Base-by-base conservation (phyloP, 768 basidiomycete species). In the Cubamyces sp. region DNA sequence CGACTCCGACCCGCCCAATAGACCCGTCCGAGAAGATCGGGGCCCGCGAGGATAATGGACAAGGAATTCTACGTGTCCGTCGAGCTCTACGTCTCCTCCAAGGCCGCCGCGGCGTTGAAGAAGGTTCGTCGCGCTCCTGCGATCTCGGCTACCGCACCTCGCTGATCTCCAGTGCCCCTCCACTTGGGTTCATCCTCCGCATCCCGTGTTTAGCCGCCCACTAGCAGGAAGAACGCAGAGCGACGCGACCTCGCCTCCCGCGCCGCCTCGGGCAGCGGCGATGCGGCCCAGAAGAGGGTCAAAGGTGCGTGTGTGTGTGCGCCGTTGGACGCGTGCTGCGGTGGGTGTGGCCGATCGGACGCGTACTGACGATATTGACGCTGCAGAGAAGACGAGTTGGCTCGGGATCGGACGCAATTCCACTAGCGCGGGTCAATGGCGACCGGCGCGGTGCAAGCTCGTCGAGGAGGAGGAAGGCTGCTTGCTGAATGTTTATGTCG, bases 361-460 rank as follows among this genome's bases (percentile, higher is more conserved):
- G 40, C 51, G 25, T 52, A 45, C 51, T 40, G 52, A 34, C 28
- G 8, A 45, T 26, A 50, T 42, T 34, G 43, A 46, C 16, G 14
- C 11, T 37, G 25, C 69, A 92, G 90, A 92, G 69, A 90, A 87
- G 74, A 78, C 86, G 19, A 90, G 84, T 68, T 91, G 89, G 89
- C 81, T 89, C 46, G 79, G 81, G 15, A 78, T 90, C 18, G 74
- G 83, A 42, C 84, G 82, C 64, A 78, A 79, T 23, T 66, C 82
- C 28, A 72, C 78, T 26, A 78, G 79, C 37, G 74, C 79, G 8
- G 87, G 86, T 15, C 86, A 87, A 43, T 93, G 91, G 91, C 79
- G 89, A 69, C 74, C 81, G 43, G 91, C 87, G 23, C 87, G 83
- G 12, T 92, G 91, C 74, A 88, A 81, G 68, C 76, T 93, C 57